phyloP scores from a whole-genome alignment of 73 alveolate species.

The Chromera velia region DNA sequence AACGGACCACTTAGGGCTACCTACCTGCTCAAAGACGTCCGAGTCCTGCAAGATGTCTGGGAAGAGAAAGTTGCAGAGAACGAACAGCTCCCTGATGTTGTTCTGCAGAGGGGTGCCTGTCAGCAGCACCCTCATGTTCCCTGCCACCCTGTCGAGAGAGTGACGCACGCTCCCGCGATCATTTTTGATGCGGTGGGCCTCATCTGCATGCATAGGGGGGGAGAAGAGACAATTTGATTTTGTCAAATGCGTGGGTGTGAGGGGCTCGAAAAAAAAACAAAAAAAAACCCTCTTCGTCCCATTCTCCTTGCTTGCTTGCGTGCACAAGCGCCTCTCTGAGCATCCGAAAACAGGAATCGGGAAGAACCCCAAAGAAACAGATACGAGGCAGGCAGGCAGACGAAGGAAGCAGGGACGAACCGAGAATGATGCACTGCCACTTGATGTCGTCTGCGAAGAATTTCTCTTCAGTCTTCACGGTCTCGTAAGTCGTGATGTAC shows the following conservation, averaged over 20 bases:
- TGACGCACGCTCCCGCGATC: conserved; percentile 60
- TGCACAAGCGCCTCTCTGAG: no score
- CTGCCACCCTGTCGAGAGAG: conserved; percentile 6
- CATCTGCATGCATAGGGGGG: conserved; percentile 70
- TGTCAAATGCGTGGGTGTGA: no score
- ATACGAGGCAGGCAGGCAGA: no score
- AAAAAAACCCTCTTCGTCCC: no score
- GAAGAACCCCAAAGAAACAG: no score
- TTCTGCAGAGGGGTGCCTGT: conserved; percentile 92
- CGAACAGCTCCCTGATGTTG: conserved; percentile 93
- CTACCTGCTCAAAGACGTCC: background rate
- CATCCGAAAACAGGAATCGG: no score
- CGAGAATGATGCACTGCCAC: background rate
- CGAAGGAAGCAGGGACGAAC: no score
- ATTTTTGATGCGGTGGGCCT: conserved; percentile 96
- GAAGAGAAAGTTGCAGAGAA: conserved; percentile 82
- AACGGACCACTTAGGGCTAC: no score
- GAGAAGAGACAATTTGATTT: no score
- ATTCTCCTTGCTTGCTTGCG: no score
- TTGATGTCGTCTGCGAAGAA: background rate
- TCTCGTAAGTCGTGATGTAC: conserved; percentile 29
- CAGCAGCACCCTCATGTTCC: conserved; percentile 7
- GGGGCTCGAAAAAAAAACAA: no score
- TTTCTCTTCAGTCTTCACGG: conserved; percentile 4
- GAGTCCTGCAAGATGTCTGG: conserved; percentile 79